Conservation (phyloP, 169 alveolate genomes). For the Cryptosporidium meleagridis region DNA sequence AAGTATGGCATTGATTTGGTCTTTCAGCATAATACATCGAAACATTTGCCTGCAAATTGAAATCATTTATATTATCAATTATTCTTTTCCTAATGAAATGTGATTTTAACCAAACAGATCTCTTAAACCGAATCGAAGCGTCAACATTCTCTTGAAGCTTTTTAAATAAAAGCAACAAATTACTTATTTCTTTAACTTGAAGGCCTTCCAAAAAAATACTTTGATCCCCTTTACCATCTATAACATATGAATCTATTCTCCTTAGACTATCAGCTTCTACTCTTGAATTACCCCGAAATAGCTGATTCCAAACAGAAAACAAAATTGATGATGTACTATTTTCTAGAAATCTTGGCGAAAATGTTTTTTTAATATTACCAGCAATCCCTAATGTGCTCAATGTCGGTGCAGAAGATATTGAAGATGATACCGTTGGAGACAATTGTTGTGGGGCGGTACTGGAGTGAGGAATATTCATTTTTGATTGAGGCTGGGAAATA, state of each 20-base stretch:
- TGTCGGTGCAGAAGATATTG: neutral
- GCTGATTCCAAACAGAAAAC: conserved; percentile 59
- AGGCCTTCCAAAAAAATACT: conserved; percentile 56
- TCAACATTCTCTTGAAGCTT: conserved; percentile 59
- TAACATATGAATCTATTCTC: conserved; percentile 13
- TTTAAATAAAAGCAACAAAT: conserved; percentile 25
- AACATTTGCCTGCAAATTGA: conserved; percentile 46
- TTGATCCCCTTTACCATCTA: conserved; percentile 67
- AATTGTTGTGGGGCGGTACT: neutral
- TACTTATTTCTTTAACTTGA: conserved; percentile 45
- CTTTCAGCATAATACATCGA: conserved; percentile 56
- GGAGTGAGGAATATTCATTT: neutral
- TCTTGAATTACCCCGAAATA: neutral
- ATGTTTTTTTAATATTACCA: conserved; percentile 32
- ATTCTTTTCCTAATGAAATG: conserved; percentile 55
- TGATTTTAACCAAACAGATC: conserved; percentile 57
- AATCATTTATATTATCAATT: conserved; percentile 50
- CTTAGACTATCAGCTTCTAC: conserved; percentile 5
- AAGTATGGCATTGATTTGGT: conserved; percentile 72
- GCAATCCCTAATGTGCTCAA: neutral
- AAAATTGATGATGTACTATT: conserved; percentile 47
- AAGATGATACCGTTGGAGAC: neutral
- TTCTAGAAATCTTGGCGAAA: conserved; percentile 71
- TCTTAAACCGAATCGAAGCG: conserved; percentile 47
- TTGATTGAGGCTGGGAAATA: conserved; percentile 8